phyloP scores from a whole-genome alignment of 768 basidiomycete genomes.

The Phanerochaete carnosa region DNA sequence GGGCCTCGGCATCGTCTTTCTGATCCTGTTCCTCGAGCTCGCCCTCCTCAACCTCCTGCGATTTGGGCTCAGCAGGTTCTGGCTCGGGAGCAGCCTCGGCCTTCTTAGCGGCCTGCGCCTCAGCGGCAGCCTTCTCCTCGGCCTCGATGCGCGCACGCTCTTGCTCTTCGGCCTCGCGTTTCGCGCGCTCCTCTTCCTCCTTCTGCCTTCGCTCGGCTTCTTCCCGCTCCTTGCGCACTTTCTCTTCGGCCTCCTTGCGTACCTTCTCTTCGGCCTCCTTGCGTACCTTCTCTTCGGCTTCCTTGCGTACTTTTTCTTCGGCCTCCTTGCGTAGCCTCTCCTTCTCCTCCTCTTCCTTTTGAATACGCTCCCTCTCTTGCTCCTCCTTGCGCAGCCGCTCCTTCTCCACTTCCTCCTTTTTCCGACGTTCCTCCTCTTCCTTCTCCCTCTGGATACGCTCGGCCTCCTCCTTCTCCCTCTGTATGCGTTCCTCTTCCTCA shows the following conservation, averaged over 20 bases:
- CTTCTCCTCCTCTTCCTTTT: conserved; percentile 23
- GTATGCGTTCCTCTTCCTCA: conserved; percentile 24
- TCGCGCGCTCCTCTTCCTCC: conserved; percentile 33
- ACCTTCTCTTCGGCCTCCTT: conserved; percentile 37
- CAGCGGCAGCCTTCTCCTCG: conserved; percentile 28
- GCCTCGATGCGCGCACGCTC: conserved; percentile 23
- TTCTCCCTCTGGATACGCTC: conserved; percentile 38
- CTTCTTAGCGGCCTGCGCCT: conserved; percentile 33
- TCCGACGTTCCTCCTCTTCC: conserved; percentile 29
- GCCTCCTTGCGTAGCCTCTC: conserved; percentile 47
- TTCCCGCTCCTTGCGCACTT: conserved; percentile 16
- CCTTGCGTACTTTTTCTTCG: conserved; percentile 29
- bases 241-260: conserved; percentile 36
- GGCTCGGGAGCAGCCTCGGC: conserved; percentile 35
- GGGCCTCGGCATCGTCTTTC: conserved; percentile 32
- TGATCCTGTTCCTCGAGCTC: conserved; percentile 36
- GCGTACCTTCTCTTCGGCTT: conserved; percentile 30
- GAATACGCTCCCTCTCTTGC: conserved; percentile 22
- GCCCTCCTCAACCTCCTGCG: conserved; percentile 40
- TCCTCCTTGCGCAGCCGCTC: conserved; percentile 42
- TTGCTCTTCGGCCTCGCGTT: conserved; percentile 32
- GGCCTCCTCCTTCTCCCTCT: conserved; percentile 34
- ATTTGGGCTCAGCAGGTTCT: conserved; percentile 34
- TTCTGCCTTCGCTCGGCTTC: conserved; percentile 32
- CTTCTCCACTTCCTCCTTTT: conserved; percentile 39